Evolutionary conservation across 495 filamentous ascomycete genomes (phyloP).

Genomic region (Tirmania nivea): DNA sequence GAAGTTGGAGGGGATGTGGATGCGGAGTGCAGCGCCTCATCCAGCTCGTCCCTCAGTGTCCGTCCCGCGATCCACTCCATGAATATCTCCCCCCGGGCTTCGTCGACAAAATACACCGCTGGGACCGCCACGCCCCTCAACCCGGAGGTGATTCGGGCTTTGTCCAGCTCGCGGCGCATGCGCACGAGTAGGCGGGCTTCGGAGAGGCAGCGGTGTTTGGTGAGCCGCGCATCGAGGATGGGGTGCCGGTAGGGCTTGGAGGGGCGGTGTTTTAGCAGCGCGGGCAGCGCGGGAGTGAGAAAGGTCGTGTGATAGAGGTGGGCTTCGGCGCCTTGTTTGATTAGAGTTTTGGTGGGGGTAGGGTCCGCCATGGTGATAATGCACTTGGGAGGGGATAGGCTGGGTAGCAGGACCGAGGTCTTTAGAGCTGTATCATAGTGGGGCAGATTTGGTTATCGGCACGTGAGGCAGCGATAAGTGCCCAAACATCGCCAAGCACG

Average conservation of each 20-base stretch:
- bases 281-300: constrained; percentile 43
- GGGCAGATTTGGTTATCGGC: too few relatives aligned
- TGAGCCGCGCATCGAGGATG: constrained; percentile 67
- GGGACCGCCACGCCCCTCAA: constrained; percentile 14
- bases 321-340: constrained; percentile 87
- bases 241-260: constrained; percentile 86
- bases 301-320: constrained; percentile 75
- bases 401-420: too few relatives aligned
- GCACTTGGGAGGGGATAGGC: too few relatives aligned
- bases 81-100: constrained; percentile 47
- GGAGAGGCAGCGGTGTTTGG: constrained; percentile 60
- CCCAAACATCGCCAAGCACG: too few relatives aligned
- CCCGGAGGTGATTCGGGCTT: not conserved
- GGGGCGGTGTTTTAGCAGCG: constrained; percentile 82
- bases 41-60: constrained; percentile 44
- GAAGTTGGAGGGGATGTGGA: constrained; percentile 9
- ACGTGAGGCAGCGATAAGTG: too few relatives aligned
- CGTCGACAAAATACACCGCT: constrained; percentile 20
- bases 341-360: constrained; percentile 23
- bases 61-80: constrained; percentile 78
- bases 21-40: constrained; percentile 32
- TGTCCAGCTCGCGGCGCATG: constrained; percentile 1
- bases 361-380: too few relatives aligned
- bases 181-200: constrained; percentile 51
- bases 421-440: too few relatives aligned